Percentiles rank a stretch among this genome's conserved stretches.
These are phyloP conservation scores for Bremia lactucae DNA, from an alignment of 352 stramenopile genomes.

Conservation along the genomic window DNA sequence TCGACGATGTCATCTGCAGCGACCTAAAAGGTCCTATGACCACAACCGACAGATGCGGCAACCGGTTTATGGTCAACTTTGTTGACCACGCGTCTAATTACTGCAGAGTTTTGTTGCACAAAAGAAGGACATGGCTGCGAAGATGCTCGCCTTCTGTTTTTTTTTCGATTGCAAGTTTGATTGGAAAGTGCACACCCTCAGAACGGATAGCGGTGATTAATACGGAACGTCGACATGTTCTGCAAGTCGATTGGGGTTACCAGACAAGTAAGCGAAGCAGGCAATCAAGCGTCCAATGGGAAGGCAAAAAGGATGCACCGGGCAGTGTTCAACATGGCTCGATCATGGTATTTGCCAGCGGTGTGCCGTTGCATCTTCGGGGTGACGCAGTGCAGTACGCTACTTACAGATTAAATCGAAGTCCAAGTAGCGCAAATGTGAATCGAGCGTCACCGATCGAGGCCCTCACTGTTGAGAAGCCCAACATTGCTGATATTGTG, in stretches of 20 bases:
- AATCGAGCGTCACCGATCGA: too few species aligned
- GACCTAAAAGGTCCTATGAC: slow-evolving; percentile 6
- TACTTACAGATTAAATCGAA: slow-evolving; percentile 15
- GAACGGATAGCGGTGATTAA: slow-evolving; percentile 13
- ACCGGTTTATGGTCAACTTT: slow-evolving; percentile 11
- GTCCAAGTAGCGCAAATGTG: slow-evolving; percentile 7
- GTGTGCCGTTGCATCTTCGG: slow-evolving; percentile 4
- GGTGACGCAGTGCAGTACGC: slow-evolving; percentile 20
- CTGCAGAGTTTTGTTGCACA: slow-evolving; percentile 8
- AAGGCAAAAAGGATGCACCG: slow-evolving; percentile 25
- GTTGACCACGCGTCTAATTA: too few species aligned
- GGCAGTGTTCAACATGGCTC: slow-evolving; percentile 18
- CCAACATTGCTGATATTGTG: slow-evolving; percentile 2
- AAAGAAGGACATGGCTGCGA: slow-evolving; percentile 1
- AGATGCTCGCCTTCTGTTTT: slow-evolving; percentile 2
- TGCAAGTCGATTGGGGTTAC: slow-evolving; percentile 8
- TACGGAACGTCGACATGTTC: slow-evolving; percentile 18
- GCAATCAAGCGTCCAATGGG: slow-evolving; percentile 16
- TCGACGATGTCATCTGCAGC: slow-evolving; percentile 9
- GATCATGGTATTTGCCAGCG: not conserved
- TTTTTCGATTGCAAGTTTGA: slow-evolving; percentile 2
- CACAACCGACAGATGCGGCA: not conserved
- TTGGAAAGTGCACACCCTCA: slow-evolving; percentile 2
- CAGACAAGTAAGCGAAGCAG: slow-evolving; percentile 10
- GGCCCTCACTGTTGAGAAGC: not conserved